Base-by-base conservation (phyloP, 176 grass and related monocot genomes). In the Alloteropsis semialata region DNA sequence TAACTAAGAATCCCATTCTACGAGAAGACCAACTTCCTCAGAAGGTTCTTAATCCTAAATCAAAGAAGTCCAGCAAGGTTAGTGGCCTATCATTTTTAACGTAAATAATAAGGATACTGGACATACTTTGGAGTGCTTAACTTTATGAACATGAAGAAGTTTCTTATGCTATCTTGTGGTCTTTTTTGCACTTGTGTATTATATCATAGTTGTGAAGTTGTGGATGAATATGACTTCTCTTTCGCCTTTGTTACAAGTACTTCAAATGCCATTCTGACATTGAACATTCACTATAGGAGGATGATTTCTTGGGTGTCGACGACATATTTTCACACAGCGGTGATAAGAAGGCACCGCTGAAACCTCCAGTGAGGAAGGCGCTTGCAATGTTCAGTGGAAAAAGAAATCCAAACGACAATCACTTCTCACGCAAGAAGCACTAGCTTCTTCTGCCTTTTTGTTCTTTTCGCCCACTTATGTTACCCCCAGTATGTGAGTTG, bases 21-120 rank as follows among this genome's bases (percentile, higher is more conserved):
- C 93, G 96, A 34, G 96, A 99, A 88, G 96, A 99, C 56, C 96
- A 99, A 69, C 96, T 99, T 30, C 96, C 96, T 10, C 91, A 81
- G 54, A 99, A 99, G 83, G 76, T 96, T 88, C 89, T 99, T 49
- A 85, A 94, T 80, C 93, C 96, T 24, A 92, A 88, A 85, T 77
- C 44, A 0, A 99, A 93, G 89, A 99, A 99, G 72, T 46, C 96
- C 32, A 82, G 30, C 79, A 93, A 95, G 45, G 96, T 98, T 80
- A 82, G 71, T 75, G 28, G 69, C 15, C 50, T 46, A 81, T 63
- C 60, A 77, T 67, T 38, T 72, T 27, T 82, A 81, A 25, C 16
- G 22, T 72, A 74, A 18, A 57, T 38, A 16, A 45, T 36, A 69
- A 42, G 41, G 18, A 69, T 25, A 16, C 33, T 17, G 48, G 42